Conservation (phyloP, 257 asterid genomes). For the Jasminum sambac region DNA sequence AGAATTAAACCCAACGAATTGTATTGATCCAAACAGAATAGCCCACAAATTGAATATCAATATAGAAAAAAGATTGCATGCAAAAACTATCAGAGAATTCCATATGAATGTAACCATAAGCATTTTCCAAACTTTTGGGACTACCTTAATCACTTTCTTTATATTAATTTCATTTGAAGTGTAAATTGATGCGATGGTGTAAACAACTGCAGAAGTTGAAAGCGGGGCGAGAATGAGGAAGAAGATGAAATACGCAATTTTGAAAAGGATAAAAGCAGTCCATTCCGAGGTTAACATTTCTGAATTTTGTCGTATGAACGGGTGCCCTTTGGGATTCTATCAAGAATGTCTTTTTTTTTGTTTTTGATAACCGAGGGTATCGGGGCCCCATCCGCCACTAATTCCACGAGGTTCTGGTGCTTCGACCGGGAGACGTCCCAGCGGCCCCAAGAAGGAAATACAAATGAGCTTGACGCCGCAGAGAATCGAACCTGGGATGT, state of each 20-base stretch:
- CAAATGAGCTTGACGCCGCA: no score
- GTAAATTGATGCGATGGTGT: conserved; percentile 77
- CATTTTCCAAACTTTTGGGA: conserved; percentile 87
- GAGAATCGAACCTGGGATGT: no score
- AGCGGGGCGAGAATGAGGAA: conserved; percentile 65
- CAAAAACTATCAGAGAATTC: conserved; percentile 47
- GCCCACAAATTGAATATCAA: conserved; percentile 26
- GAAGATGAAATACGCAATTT: conserved; percentile 56
- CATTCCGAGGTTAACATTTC: conserved; percentile 51
- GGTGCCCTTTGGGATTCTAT: conserved; percentile 44
- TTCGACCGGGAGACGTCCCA: no score
- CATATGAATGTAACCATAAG: conserved; percentile 63
- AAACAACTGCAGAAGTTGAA: conserved; percentile 84
- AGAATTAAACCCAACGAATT: conserved; percentile 5
- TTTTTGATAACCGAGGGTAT: no score
- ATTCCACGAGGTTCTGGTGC: no score
- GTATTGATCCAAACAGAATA: conserved; percentile 1
- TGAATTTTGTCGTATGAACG: conserved; percentile 36
- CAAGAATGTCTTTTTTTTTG: no score
- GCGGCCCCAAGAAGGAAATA: no score
- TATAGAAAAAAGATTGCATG: conserved; percentile 38
- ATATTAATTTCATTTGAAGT: conserved; percentile 61
- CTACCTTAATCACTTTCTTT: conserved; percentile 51
- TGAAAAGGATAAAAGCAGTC: conserved; percentile 55
- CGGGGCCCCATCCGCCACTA: no score